phyloP scores from a whole-genome alignment of 495 filamentous ascomycete genomes.

The Neurospora pannonica region DNA sequence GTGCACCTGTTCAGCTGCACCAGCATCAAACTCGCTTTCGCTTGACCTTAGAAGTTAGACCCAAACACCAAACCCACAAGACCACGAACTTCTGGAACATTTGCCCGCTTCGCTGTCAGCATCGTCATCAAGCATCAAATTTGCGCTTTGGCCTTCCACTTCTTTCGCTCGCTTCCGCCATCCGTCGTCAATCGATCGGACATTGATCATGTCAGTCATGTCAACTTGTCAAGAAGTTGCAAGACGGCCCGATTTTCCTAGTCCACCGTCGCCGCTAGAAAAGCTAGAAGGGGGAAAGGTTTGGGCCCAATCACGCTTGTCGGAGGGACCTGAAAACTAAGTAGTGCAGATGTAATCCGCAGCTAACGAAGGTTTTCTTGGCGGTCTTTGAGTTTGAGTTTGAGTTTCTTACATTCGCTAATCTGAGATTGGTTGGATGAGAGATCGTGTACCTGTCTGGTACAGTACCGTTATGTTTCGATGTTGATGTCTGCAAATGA shows the following conservation, averaged over 20 bases:
- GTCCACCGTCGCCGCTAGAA: neutral
- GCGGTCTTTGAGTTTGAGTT: neutral
- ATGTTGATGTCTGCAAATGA: neutral
- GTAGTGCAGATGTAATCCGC: neutral
- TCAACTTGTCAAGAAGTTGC: neutral
- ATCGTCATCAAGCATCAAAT: neutral
- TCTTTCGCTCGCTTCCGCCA: neutral
- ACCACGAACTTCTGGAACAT: neutral
- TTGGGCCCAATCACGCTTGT: neutral
- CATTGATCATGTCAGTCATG: neutral
- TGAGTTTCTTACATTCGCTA: neutral
- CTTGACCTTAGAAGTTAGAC: neutral
- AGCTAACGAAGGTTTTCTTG: neutral
- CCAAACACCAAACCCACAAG: neutral
- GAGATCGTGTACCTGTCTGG: neutral
- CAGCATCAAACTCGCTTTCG: neutral
- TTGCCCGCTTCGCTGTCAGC: neutral
- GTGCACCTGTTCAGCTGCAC: neutral
- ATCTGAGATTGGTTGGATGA: neutral
- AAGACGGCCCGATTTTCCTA: neutral
- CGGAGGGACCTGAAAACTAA: neutral
- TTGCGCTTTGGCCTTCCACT: neutral
- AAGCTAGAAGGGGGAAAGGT: neutral
- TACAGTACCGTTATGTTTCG: neutral
- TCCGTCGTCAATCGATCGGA: neutral